phyloP scores from a whole-genome alignment of 352 stramenopile species.

The Phytophthora lateralis region DNA sequence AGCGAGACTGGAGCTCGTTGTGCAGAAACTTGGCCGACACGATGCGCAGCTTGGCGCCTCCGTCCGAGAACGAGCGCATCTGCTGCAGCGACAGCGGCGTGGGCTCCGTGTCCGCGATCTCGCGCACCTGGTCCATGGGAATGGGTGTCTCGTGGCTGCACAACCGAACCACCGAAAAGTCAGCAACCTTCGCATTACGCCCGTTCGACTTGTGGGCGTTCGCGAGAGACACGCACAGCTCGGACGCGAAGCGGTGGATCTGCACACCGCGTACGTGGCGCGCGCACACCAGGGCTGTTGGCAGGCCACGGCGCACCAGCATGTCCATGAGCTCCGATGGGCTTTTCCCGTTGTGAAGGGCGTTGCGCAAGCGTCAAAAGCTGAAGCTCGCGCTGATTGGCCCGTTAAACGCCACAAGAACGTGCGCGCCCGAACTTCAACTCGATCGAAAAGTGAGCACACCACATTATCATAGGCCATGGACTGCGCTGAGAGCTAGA shows the following conservation, averaged over 20 bases:
- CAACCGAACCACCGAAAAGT: slow-evolving; percentile 18
- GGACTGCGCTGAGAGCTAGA: background rate
- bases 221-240: slow-evolving; percentile 8
- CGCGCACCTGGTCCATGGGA: slow-evolving; percentile 67
- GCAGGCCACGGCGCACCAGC: slow-evolving; percentile 8
- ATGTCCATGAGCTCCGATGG: slow-evolving; percentile 1
- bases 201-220: background rate
- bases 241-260: slow-evolving; percentile 13
- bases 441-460: background rate
- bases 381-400: slow-evolving; percentile 14
- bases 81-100: slow-evolving; percentile 80
- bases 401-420: slow-evolving; percentile 20
- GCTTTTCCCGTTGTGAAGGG: slow-evolving; percentile 17
- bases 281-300: background rate
- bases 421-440: slow-evolving; percentile 20
- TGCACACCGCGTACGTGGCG: slow-evolving; percentile 12
- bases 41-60: slow-evolving; percentile 61
- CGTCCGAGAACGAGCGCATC: slow-evolving; percentile 81
- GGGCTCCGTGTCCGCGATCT: slow-evolving; percentile 55
- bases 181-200: slow-evolving; percentile 2
- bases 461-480: too few relatives aligned
- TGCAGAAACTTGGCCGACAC: slow-evolving; percentile 75
- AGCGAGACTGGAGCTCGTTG: slow-evolving; percentile 80
- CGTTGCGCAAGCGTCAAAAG: slow-evolving; percentile 18
- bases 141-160: slow-evolving; percentile 39